Base-by-base conservation (phyloP, 306 rosid species). In the Bauhinia variegata region DNA sequence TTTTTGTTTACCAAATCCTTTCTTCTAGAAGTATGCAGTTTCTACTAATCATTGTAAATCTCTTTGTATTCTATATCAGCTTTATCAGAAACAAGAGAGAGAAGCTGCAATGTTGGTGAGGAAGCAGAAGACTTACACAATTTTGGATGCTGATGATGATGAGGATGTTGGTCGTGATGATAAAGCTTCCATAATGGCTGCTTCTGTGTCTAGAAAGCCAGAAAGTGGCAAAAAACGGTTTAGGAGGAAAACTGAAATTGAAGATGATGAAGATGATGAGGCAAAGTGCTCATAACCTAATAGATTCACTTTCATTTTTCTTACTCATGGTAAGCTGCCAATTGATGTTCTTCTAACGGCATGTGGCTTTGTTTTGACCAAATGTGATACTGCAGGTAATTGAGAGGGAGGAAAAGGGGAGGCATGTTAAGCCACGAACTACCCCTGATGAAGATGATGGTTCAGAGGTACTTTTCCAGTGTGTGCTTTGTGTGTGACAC, bases 51-150 rank as follows among this genome's bases (percentile, higher is more conserved):
- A 38, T 42, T 70, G 62, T 70, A 47, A 18, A 64, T 58, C 49
- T 57, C 69, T 0, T 47, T 60, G 31, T 57, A 65, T 42, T 79
- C 15, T 73, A 2, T 68, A 48, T 76, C 83, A 92, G 98, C 76
- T 53, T 64, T 93, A 90, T 79, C 90, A 88, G 71, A 83, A 78
- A 68, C 95, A 93, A 76, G 99, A 90, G 78, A 85, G 86, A 79
- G 97, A 88, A 72, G 97, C 95, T 63, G 92, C 86, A 11, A 67
- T 85, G 84, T 65, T 93, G 78, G 96, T 58, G 15, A 86, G 72
- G 69, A 88, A 84, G 82, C 96, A 91, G 80, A 78, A 67, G 80
- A 81, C 95, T 17, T 93, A 86, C 57, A 62, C 91, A 60, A 67
- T 90, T 19, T 77, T 93, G 69, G 91, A 90, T 78, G 95, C 81